Conservation (phyloP, 768 basidiomycete species). For the Rhizopogon vulgaris region DNA sequence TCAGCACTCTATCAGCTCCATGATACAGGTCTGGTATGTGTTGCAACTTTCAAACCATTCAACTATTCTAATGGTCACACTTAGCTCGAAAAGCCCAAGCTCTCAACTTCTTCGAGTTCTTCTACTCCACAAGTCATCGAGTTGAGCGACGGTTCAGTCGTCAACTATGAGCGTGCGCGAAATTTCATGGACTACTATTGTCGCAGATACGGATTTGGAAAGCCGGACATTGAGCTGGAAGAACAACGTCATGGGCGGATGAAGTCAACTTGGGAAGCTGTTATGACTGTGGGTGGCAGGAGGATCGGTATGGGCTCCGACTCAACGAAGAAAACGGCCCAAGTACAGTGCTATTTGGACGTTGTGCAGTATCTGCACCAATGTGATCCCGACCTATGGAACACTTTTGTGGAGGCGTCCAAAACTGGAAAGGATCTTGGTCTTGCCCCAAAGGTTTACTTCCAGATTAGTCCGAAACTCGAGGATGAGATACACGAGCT, state of each 20-base stretch:
- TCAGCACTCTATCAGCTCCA: slow-evolving; percentile 70
- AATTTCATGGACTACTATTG: slow-evolving; percentile 97
- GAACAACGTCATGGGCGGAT: slow-evolving; percentile 23
- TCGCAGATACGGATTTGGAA: slow-evolving; percentile 64
- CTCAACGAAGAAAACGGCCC: slow-evolving; percentile 63
- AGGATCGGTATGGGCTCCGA: slow-evolving; percentile 79
- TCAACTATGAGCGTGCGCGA: slow-evolving; percentile 69
- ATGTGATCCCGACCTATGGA: slow-evolving; percentile 81
- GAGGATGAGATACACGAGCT: slow-evolving; percentile 70
- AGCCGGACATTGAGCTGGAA: slow-evolving; percentile 61
- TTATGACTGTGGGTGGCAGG: slow-evolving; percentile 70
- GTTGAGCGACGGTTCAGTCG: slow-evolving; percentile 57
- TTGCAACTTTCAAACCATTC: neutral
- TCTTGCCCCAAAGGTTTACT: slow-evolving; percentile 61
- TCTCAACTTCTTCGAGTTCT: neutral
- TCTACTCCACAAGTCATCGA: slow-evolving; percentile 18
- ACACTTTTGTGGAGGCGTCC: slow-evolving; percentile 52
- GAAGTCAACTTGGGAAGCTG: slow-evolving; percentile 54
- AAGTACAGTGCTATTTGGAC: slow-evolving; percentile 75
- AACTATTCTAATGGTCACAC: neutral
- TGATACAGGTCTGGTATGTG: slow-evolving; percentile 55
- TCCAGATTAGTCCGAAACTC: slow-evolving; percentile 56
- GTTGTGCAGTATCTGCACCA: slow-evolving; percentile 80
- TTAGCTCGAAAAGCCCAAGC: slow-evolving; percentile 28
- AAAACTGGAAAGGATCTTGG: slow-evolving; percentile 66